Base-by-base conservation (phyloP, 441 rosid species). In the Pelargonium australe region DNA sequence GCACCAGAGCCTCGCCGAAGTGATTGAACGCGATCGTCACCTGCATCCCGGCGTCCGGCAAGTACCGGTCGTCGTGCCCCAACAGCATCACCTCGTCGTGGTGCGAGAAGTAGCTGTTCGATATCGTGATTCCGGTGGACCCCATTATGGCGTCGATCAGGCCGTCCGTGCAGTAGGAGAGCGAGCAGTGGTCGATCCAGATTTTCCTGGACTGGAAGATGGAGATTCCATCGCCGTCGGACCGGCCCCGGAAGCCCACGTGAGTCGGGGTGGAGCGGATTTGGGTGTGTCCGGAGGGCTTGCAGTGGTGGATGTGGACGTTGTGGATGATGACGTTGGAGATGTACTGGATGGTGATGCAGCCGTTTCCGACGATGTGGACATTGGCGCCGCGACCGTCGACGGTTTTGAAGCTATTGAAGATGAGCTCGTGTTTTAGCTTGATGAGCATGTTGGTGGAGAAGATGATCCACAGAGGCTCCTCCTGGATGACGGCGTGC, bases 1-100 rank as follows among this genome's bases (percentile, higher is more conserved):
- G 97, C 55, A 93, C 84, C 68, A 91, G 64, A 75, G 89, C 79
- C 76, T 86, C 86, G 0, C 98, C 98, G 5, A 93, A 93, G 75
- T 93, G 97, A 25, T 77, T 79, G 72, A 79, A 81, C 8, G 81
- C 85, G 3, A 75, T 64, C 5, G 78, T 79, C 13, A 76, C 17
- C 70, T 77, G 79, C 81, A 77, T 75, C 31, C 74, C 40, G 25
- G 41, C 10, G 60, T 75, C 74, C 1, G 31, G 63, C 0, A 70
- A n/a, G 51, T 64, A 51, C 9, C 63, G 17, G 13, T 74, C 73
- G 20, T 78, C 72, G 23, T 68, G 83, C 1, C 79, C 80, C 0
- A 73, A 71, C 67, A 78, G 62, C 80, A 77, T 69, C 51, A 73
- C 82, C 17, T 71, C 72, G 11, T 78, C 70, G 19, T 78, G 84